phyloP scores from a whole-genome alignment of 495 filamentous ascomycete species.

The Chaetomium cochliodes region DNA sequence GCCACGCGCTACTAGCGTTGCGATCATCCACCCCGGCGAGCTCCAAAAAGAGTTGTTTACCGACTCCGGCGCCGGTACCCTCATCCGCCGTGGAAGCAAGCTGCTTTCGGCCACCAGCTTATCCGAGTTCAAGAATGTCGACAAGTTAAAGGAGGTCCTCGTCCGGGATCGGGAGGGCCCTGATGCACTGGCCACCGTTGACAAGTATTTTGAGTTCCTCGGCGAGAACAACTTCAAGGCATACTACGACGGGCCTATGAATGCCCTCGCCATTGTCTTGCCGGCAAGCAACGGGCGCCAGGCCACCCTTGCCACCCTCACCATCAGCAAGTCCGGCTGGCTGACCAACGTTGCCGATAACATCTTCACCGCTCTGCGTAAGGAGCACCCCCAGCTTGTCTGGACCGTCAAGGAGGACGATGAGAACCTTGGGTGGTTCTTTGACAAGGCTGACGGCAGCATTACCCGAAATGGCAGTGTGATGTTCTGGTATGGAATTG shows the following conservation, averaged over 20 bases:
- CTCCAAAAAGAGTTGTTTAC: constrained; percentile 97
- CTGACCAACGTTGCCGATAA: constrained; percentile 96
- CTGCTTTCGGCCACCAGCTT: constrained; percentile 71
- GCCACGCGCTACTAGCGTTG: constrained; percentile 89
- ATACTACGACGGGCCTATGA: constrained; percentile 95
- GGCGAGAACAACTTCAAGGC: constrained; percentile 79
- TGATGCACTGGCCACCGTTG: constrained; percentile 78
- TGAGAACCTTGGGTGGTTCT: constrained; percentile 98
- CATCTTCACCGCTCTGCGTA: constrained; percentile 88
- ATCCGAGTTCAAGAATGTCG: constrained; percentile 74
- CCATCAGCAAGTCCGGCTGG: constrained; percentile 94
- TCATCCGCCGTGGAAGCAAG: constrained; percentile 92
- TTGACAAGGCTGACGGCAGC: constrained; percentile 93
- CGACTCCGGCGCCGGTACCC: constrained; percentile 89
- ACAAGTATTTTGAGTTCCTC: constrained; percentile 79
- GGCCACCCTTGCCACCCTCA: constrained; percentile 87
- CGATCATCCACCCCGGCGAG: constrained; percentile 93
- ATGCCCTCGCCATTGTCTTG: constrained; percentile 89
- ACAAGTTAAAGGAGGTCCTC: constrained; percentile 76
- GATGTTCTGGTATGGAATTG: constrained; percentile 95
- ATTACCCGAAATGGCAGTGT: constrained; percentile 80
- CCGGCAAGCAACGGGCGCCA: constrained; percentile 57
- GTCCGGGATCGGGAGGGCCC: constrained; percentile 82
- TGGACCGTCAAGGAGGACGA: constrained; percentile 98
- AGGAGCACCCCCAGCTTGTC: constrained; percentile 84